Base-by-base conservation (phyloP, 768 basidiomycete genomes). In the Lentinus brumalis region DNA sequence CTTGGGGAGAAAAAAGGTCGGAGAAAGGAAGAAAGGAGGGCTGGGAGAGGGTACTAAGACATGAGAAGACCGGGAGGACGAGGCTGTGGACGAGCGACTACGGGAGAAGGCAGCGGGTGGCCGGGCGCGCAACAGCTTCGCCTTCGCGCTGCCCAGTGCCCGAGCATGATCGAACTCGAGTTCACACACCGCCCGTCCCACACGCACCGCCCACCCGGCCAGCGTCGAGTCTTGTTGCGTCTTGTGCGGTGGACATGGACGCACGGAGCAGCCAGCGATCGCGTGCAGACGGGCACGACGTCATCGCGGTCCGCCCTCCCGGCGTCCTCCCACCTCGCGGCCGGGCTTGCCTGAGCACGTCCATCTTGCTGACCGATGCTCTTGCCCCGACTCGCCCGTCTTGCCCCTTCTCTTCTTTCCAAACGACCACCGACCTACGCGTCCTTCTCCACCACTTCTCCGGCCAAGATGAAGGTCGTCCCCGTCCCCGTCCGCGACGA, bases 401-500 rank as follows among this genome's bases (percentile, higher is more conserved):
- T 56, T 31, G 15, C 35, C 49, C 49, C 30, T 55, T 39, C 35
- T n/a, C n/a, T 38, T 8, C 16, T 21, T 38, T 16, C n/a, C 38
- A 14, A 30, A 15, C 40, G 8, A 41, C 51, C 53, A 42, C 32
- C 51, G 35, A 51, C 51, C 32, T 32, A 49, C 32, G 12, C 30
- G 12, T 45, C 56, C 62, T 72, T 67, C 59, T 55, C 69, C 32
- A 54, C 68, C 57, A 66, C 69, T 41, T 40, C 68, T 14, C 18
- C 55, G 32, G 50, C 38, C 60, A 73, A 57, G 42, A 94, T 95
- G 93, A 84, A 82, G 65, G 78, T 95, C 70, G 76, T 94, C 14
- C 86, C 92, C 3, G 84, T 95, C 3, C 92, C 88, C 39, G 89
- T 92, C 57, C 83, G 87, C 62, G 74, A 83, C 32, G 92, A 94